Evolutionary conservation across 495 filamentous ascomycete species (phyloP), one percentile per base, ranked within the genome.

Genomic region (Viridothelium virens): DNA sequence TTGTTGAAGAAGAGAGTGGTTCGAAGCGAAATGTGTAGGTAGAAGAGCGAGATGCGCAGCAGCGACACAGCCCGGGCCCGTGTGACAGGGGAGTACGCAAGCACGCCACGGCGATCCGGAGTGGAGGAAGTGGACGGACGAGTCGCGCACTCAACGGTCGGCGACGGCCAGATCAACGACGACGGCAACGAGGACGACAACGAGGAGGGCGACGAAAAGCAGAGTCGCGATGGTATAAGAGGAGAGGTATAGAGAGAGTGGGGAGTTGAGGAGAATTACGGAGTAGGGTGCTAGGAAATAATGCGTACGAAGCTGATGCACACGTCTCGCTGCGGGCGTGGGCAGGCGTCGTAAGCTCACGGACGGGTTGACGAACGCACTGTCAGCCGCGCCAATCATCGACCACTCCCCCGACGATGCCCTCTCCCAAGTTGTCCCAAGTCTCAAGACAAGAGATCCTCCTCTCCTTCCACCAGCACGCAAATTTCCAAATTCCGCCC

Each of bases 51-150:
- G 53, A 34, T 59, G 53, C 53, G 53, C 53, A 59, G 53, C 53
- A 59, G 53, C 53, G 53, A 59, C 53, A 59, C 53, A 59, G 53
- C 53, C 53, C 53, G 33, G 53, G 53, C 36, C 53, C 31, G 53
- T 59, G 53, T 59, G 53, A 59, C 53, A 18, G 53, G 25, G 53
- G 53, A 59, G 31, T 59, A 59, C 53, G 53, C 53, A 59, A 59
- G 53, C 53, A 59, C 53, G 53, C 25, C 53, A 7, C 11, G 31
- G 53, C 18, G 31, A 33, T 33, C 11, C 18, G 31, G 25, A 59
- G 25, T 9, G 18, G 53, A 53, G 10, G 11, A 31, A 59, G 25
- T 7, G 53, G 9, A 33, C 25, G 31, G 25, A 5, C 18, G 41
- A 7, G 5, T 14, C 48, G 48, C 48, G 9, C 48, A 9, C 18